A percentile compares a stretch with the other conserved stretches of the same genome.
These are phyloP conservation scores for Sistotremastrum niveocremeum DNA, from an alignment of 768 basidiomycete species.

Conservation along the genomic window DNA sequence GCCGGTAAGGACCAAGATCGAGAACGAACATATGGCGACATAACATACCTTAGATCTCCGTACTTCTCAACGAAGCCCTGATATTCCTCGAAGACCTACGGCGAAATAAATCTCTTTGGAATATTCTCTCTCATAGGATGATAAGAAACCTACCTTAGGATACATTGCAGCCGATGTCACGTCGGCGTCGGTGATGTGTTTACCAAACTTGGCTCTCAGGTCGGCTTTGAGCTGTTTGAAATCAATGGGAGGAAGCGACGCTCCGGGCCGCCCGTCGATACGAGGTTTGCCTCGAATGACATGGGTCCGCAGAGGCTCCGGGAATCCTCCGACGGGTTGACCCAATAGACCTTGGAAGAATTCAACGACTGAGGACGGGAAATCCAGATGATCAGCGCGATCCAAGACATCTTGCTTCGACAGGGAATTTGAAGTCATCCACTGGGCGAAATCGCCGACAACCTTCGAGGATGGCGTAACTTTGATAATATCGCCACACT, in stretches of 20 bases:
- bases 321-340: slow-evolving; percentile 97
- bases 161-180: slow-evolving; percentile 98
- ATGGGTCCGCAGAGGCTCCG: slow-evolving; percentile 83
- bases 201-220: slow-evolving; percentile 86
- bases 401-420: slow-evolving; percentile 76
- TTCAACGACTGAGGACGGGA: slow-evolving; percentile 93
- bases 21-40: slow-evolving; percentile 4
- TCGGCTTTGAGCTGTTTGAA: slow-evolving; percentile 95
- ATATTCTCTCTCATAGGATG: slow-evolving; percentile 1
- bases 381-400: slow-evolving; percentile 83
- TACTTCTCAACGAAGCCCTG: slow-evolving; percentile 91
- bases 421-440: slow-evolving; percentile 93
- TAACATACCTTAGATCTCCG: slow-evolving; percentile 75
- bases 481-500: slow-evolving; percentile 98
- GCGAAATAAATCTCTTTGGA: slow-evolving; percentile 1
- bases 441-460: slow-evolving; percentile 98
- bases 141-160: slow-evolving; percentile 54
- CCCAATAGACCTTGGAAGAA: slow-evolving; percentile 99
- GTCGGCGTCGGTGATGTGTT: slow-evolving; percentile 86
- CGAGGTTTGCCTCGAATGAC: slow-evolving; percentile 89
- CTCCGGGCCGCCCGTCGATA: slow-evolving; percentile 89
- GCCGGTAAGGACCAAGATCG: slow-evolving; percentile 4
- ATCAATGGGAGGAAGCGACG: slow-evolving; percentile 75
- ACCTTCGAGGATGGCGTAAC: slow-evolving; percentile 99
- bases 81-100: slow-evolving; percentile 91